Evolutionary conservation across 2,329 filamentous ascomycete genomes (phyloP).

Genomic region (Metarhizium brunneum): DNA sequence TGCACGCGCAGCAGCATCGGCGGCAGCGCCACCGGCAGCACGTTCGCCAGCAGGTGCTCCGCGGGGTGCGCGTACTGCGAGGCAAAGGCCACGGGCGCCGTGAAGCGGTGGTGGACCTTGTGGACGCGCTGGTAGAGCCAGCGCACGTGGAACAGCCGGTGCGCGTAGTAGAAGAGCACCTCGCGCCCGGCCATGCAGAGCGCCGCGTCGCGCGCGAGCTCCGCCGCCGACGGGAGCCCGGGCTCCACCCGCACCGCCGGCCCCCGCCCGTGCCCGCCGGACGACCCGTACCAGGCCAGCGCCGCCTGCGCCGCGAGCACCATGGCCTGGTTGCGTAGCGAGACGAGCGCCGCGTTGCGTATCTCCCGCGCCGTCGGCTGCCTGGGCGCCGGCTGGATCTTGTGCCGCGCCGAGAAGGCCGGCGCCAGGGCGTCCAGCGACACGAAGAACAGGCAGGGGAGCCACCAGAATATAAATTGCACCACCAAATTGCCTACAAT

Average conservation of each 20-base stretch:
- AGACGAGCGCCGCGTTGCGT: slow-evolving; percentile 30
- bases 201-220: slow-evolving; percentile 30
- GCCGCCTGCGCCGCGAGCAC: slow-evolving; percentile 14
- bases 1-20: slow-evolving; percentile 36
- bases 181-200: slow-evolving; percentile 36
- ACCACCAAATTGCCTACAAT: slow-evolving; percentile 29
- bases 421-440: slow-evolving; percentile 35
- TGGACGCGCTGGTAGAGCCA: slow-evolving; percentile 40
- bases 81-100: slow-evolving; percentile 43
- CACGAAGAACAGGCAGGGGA: slow-evolving; percentile 32
- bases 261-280: slow-evolving; percentile 9
- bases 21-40: slow-evolving; percentile 40
- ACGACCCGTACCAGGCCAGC: slow-evolving; percentile 17
- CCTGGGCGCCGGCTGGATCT: slow-evolving; percentile 41
- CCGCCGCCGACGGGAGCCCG: slow-evolving; percentile 23
- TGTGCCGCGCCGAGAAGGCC: slow-evolving; percentile 38
- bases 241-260: slow-evolving; percentile 29
- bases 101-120: slow-evolving; percentile 48
- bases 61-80: slow-evolving; percentile 48
- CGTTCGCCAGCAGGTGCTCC: slow-evolving; percentile 47
- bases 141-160: slow-evolving; percentile 42
- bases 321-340: slow-evolving; percentile 37
- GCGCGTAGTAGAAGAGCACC: slow-evolving; percentile 44
- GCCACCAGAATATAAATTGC: slow-evolving; percentile 37
- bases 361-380: slow-evolving; percentile 39